These are phyloP conservation scores for Tagetes erecta DNA, from an alignment of 129 eudicot genomes.

Conservation along the genomic window DNA sequence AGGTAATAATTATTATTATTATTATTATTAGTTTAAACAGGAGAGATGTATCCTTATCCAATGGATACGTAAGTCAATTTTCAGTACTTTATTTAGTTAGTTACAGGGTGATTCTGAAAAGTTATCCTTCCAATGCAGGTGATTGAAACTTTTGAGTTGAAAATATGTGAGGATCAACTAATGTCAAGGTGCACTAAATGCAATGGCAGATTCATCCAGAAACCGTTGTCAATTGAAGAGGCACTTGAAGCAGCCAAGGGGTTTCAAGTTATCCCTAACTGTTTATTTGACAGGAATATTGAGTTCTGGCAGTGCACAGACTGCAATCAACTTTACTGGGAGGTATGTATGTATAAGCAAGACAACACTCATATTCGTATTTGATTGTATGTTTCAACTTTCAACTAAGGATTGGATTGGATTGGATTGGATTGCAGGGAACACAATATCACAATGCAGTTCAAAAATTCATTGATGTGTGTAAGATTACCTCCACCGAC, in stretches of 20 bases:
- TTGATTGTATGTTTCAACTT: not conserved
- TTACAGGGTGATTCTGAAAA: not conserved
- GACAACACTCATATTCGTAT: not conserved
- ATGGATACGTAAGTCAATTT: not conserved
- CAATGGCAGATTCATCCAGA: constrained; percentile 92
- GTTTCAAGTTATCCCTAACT: constrained; percentile 87
- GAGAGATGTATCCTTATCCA: not conserved
- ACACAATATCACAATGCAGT: constrained; percentile 95
- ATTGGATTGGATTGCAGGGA: constrained; percentile 52
- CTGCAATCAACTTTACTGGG: constrained; percentile 97
- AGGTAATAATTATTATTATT: constrained; percentile 46
- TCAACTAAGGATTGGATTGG: not conserved
- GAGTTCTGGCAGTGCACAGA: constrained; percentile 98
- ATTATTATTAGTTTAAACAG: not conserved
- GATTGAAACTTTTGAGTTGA: constrained; percentile 67
- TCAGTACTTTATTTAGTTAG: not conserved
- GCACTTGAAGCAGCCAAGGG: constrained; percentile 95
- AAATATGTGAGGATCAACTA: constrained; percentile 74
- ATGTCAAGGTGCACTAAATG: constrained; percentile 98
- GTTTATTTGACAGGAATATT: constrained; percentile 75
- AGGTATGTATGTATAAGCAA: constrained; percentile 48
- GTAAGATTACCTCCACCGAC: constrained; percentile 50
- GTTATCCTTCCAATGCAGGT: constrained; percentile 45
- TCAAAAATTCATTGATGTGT: constrained; percentile 82
- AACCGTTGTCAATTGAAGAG: constrained; percentile 84